phyloP scores from a whole-genome alignment of 2,329 filamentous ascomycete genomes.

The Ophiocordyceps camponoti-floridani region DNA sequence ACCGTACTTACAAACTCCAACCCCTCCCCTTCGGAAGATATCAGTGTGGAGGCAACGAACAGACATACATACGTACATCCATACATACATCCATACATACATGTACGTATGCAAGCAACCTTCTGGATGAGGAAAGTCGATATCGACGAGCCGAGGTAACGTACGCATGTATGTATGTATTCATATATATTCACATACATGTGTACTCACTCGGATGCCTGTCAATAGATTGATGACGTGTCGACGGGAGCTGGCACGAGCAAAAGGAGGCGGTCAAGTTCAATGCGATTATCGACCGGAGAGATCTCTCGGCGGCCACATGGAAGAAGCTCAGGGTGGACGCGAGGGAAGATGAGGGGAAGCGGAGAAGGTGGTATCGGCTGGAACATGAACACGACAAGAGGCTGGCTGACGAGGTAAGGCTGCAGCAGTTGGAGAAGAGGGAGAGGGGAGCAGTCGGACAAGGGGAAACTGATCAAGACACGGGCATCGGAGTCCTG shows the following conservation, averaged over 20 bases:
- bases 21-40: neutral
- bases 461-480: neutral
- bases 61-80: too few relatives aligned
- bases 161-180: neutral
- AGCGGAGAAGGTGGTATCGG: neutral
- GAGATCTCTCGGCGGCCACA: neutral
- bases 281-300: neutral
- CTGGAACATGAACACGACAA: neutral
- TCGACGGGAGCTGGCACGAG: neutral
- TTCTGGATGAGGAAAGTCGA: neutral
- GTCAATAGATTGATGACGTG: neutral
- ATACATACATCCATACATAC: too few relatives aligned
- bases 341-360: neutral
- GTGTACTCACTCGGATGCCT: neutral
- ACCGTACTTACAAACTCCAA: neutral
- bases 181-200: neutral
- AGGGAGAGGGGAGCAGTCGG: neutral
- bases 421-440: neutral
- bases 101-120: neutral
- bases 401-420: neutral
- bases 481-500: neutral
- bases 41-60: neutral
- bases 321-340: neutral
- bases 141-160: neutral
- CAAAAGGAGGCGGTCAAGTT: neutral